These are phyloP conservation scores for Alternaria dauci DNA, from an alignment of 2,329 filamentous ascomycete genomes.

Conservation along the genomic window DNA sequence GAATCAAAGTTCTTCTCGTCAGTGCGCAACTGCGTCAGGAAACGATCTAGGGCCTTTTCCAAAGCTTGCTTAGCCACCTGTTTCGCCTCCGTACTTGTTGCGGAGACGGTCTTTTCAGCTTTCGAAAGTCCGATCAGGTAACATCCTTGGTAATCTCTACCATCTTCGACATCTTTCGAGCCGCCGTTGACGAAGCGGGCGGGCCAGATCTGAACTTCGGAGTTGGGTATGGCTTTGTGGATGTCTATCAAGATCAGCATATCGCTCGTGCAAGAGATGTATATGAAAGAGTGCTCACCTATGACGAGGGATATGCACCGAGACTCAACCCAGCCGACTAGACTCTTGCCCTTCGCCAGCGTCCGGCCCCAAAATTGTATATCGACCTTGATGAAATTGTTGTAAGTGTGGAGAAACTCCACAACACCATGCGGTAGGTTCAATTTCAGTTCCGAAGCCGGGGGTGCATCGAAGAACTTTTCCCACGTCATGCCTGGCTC, in stretches of 20 bases:
- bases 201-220: conserved; percentile 70
- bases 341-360: conserved; percentile 61
- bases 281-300: conserved; percentile 53
- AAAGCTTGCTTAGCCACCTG: conserved; percentile 57
- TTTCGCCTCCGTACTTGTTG: conserved; percentile 48
- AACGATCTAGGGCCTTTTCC: conserved; percentile 44
- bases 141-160: conserved; percentile 64
- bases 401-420: conserved; percentile 63
- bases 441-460: not conserved
- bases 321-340: conserved; percentile 72
- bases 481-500: conserved; percentile 39
- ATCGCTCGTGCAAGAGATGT: too few species aligned
- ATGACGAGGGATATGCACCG: conserved; percentile 66
- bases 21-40: conserved; percentile 45
- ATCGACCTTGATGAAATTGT: conserved; percentile 67
- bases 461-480: conserved; percentile 30
- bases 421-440: conserved; percentile 11
- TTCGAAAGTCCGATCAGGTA: conserved; percentile 67
- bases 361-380: conserved; percentile 72
- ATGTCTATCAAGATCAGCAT: conserved; percentile 58
- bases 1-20: conserved; percentile 50
- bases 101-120: not conserved
- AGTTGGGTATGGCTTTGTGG: conserved; percentile 59
- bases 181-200: conserved; percentile 59
- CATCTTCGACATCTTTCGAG: conserved; percentile 21